phyloP scores from a whole-genome alignment of 371 early-diverging fungal species.

The Zychaea mexicana region DNA sequence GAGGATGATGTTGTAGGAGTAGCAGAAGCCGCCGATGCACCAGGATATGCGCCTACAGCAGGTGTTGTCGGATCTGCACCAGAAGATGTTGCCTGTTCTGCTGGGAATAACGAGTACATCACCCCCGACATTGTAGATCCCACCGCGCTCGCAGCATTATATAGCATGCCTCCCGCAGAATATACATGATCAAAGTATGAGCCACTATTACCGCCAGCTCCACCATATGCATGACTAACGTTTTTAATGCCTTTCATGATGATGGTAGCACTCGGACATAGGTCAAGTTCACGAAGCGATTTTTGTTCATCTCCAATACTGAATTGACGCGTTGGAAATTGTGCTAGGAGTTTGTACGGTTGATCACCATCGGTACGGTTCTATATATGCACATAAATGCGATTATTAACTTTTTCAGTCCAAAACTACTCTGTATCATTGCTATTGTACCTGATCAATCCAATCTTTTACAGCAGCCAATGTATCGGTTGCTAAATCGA shows the following conservation, averaged over 20 bases:
- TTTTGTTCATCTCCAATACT: constrained; percentile 43
- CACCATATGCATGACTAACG: constrained; percentile 28
- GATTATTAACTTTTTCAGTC: neutral
- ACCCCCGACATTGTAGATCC: constrained; percentile 18
- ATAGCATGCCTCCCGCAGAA: constrained; percentile 26
- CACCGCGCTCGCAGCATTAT: constrained; percentile 27
- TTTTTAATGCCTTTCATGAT: constrained; percentile 52
- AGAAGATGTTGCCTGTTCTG: constrained; percentile 7
- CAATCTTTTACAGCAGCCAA: constrained; percentile 34
- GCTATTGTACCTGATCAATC: constrained; percentile 34
- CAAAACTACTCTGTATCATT: neutral
- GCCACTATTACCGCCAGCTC: neutral
- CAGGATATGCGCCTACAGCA: constrained; percentile 9
- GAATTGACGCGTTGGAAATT: constrained; percentile 49
- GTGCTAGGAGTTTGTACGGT: constrained; percentile 42
- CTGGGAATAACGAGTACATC: constrained; percentile 26
- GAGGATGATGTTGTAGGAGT: neutral
- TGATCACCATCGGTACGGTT: constrained; percentile 40
- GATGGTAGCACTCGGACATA: constrained; percentile 61
- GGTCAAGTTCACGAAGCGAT: constrained; percentile 41
- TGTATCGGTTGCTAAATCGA: constrained; percentile 28
- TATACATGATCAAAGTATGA: constrained; percentile 22
- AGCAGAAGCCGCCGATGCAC: neutral
- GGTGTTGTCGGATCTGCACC: neutral
- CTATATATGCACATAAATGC: constrained; percentile 9